Evolutionary conservation across 805 yeast species (phyloP), one percentile per base, ranked within the genome.

Genomic region (Diddensiella santjacobensis): DNA sequence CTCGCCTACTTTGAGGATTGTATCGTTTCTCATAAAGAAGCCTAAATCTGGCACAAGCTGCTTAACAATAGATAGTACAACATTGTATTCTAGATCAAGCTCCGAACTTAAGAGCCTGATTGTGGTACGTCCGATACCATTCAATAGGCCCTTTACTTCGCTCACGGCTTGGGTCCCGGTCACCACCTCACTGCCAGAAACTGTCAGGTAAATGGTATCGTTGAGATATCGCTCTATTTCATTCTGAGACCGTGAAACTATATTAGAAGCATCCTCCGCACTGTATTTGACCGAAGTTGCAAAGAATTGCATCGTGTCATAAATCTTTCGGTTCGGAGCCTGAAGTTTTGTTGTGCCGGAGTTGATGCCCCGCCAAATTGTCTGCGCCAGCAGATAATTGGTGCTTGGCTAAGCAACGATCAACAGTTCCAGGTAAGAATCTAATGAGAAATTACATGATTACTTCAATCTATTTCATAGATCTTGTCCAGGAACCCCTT

Each of bases 51-150:
- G n/a, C n/a, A n/a, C n/a, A 19, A 38, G 5, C 22, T 20, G 26
- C 22, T 38, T 38, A 17, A 50, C 38, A n/a, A 52, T 19, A 2
- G 44, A n/a, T 3, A 39, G 40, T 4, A 54, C 44, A 6, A 48
- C 45, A 17, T 49, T 48, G 13, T 35, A 43, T 23, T 38, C 53
- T 13, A 56, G 30, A 22, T 51, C 59, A 3, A 51, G 13, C 20
- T 46, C 40, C 2, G 53, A 40, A 17, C 51, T 29, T 4, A 56
- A 20, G 15, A 53, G 42, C 3, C 57, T 50, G 6, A 50, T 26
- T 5, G 50, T 52, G 10, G 55, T 50, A 30, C 53, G 37, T 4
- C 52, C 57, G 10, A 13, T 11, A 5, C 52, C 52, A 3, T 30
- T n/a, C 20, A 54, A 44, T 20, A 35, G 31, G n/a, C 37, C 42